Evolutionary conservation across 1,284 basidiomycete species (phyloP).

Genomic region (Ganoderma leucocontextum): DNA sequence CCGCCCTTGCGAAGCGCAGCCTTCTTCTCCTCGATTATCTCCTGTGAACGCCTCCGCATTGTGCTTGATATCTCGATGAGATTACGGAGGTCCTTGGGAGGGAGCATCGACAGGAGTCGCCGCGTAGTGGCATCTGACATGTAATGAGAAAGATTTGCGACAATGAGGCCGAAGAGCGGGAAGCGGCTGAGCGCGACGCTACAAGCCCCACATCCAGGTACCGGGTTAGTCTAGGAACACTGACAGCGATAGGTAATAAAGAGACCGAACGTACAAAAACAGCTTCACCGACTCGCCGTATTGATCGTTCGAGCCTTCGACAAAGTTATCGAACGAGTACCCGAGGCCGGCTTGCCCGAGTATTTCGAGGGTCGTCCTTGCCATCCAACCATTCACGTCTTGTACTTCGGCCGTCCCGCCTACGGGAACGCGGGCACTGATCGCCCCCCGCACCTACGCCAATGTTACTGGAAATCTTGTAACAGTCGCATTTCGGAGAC

Average conservation of each 20-base stretch:
- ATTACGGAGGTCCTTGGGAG: neutral
- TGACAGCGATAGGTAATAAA: neutral
- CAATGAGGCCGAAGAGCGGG: neutral
- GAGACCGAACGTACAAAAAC: constrained; percentile 29
- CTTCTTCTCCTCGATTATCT: constrained; percentile 30
- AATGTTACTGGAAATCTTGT: neutral
- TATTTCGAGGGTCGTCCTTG: constrained; percentile 21
- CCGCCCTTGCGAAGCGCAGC: constrained; percentile 25
- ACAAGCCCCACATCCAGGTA: neutral
- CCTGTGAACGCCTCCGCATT: constrained; percentile 16
- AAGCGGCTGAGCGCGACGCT: neutral
- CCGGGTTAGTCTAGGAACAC: neutral
- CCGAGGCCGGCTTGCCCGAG: constrained; percentile 23
- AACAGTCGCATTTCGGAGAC: neutral
- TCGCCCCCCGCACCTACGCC: neutral
- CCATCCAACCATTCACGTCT: constrained; percentile 20
- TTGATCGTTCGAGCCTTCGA: constrained; percentile 19
- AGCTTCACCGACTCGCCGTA: constrained; percentile 35
- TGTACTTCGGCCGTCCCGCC: neutral
- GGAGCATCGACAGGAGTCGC: neutral
- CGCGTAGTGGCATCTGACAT: neutral
- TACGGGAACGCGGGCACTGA: constrained; percentile 11
- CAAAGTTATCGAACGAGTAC: constrained; percentile 22
- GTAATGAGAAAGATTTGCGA: neutral
- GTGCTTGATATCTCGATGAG: constrained; percentile 21